Conservation (phyloP, 352 stramenopile genomes). For the Phytopythium vexans region DNA sequence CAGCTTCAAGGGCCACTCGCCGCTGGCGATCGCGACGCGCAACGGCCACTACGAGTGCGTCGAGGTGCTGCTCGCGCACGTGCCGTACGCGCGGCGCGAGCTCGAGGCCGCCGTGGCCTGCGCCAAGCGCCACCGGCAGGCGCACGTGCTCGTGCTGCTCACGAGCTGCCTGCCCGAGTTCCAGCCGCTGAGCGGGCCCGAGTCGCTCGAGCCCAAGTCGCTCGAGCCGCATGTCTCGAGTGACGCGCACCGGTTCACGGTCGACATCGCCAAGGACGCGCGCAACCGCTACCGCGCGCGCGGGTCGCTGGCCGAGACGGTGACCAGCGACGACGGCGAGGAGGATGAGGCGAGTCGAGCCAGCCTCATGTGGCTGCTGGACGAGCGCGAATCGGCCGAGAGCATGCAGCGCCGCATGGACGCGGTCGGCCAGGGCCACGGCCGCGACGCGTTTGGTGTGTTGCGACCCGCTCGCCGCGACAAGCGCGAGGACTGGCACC, state of each 20-base stretch:
- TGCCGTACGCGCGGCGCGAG: conserved; percentile 16
- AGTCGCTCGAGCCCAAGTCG: conserved; percentile 16
- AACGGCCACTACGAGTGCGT: conserved; percentile 76
- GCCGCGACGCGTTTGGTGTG: conserved; percentile 2
- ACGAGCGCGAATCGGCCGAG: conserved; percentile 30
- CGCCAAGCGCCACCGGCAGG: conserved; percentile 48
- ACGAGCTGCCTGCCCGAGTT: conserved; percentile 67
- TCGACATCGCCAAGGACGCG: conserved; percentile 7
- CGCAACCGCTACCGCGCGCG: conserved; percentile 9
- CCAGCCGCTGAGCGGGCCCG: conserved; percentile 10
- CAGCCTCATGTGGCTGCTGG: conserved; percentile 30
- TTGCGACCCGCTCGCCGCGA: conserved; percentile 5
- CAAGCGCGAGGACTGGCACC: neutral
- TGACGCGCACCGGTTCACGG: conserved; percentile 2
- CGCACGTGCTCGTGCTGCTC: conserved; percentile 66
- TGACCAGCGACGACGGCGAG: conserved; percentile 29
- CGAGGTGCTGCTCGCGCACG: conserved; percentile 36
- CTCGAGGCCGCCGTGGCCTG: conserved; percentile 52
- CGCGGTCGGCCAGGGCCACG: conserved; percentile 5
- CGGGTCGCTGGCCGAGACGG: conserved; percentile 34
- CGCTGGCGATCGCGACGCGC: conserved; percentile 58
- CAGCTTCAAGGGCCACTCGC: conserved; percentile 55
- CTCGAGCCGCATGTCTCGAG: conserved; percentile 2
- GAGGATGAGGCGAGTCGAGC: conserved; percentile 33
- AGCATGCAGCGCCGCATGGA: conserved; percentile 31